Conservation (phyloP, 306 rosid species). For the Hylodesmum podocarpum region DNA sequence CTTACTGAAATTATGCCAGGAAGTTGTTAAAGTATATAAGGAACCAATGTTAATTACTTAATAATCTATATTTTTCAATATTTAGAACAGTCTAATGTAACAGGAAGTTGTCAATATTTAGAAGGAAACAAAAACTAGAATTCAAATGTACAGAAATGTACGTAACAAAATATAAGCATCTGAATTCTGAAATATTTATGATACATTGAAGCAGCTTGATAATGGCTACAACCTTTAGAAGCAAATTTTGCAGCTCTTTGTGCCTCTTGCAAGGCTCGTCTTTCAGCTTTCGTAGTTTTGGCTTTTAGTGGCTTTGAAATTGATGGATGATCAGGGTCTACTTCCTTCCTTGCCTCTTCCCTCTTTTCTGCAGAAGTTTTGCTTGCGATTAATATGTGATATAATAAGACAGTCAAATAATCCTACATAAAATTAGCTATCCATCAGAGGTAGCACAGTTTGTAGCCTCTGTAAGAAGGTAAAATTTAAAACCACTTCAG, state of each 20-base stretch:
- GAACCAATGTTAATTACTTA: background rate
- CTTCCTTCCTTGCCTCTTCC: constrained; percentile 40
- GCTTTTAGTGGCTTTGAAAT: constrained; percentile 46
- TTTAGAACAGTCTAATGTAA: background rate
- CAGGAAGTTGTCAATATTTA: background rate
- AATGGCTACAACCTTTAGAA: constrained; percentile 56
- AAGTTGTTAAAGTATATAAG: background rate
- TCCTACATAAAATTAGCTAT: constrained; percentile 6
- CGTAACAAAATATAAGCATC: background rate
- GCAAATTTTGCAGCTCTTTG: constrained; percentile 82
- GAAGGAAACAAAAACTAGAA: background rate
- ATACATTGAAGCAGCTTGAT: background rate
- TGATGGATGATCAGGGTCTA: constrained; percentile 32
- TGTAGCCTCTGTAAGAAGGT: background rate
- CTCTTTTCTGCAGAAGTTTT: constrained; percentile 54
- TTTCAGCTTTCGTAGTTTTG: constrained; percentile 79
- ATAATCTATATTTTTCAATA: background rate
- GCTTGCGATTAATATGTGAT: constrained; percentile 1
- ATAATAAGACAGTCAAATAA: background rate
- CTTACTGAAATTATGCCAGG: background rate
- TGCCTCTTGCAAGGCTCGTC: constrained; percentile 87
- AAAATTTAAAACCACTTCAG: background rate
- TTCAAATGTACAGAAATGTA: background rate
- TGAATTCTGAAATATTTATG: background rate
- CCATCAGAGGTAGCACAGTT: background rate